Percentiles rank a stretch among this genome's conserved stretches.
phyloP scores from a whole-genome alignment of 805 yeast genomes.

The Kluyveromyces dobzhanskii region DNA sequence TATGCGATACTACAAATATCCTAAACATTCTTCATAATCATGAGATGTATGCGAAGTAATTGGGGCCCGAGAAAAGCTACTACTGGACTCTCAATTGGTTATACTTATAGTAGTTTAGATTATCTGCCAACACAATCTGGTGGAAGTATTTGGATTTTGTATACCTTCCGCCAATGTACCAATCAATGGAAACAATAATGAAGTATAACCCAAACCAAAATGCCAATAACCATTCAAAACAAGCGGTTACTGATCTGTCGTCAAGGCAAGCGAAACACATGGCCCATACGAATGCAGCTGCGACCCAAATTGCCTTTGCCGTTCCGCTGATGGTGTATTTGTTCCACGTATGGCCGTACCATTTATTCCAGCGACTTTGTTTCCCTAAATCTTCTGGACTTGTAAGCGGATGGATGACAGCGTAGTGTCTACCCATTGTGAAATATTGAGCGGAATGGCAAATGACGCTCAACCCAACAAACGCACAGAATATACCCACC shows the following conservation, averaged over 20 bases:
- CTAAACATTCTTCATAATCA: no score
- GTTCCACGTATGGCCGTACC: constrained; percentile 32
- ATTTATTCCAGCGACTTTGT: constrained; percentile 23
- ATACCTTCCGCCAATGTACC: constrained; percentile 50
- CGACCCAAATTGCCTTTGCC: constrained; percentile 57
- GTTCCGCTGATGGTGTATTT: constrained; percentile 41
- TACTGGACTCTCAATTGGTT: not conserved
- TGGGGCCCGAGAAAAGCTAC: no score
- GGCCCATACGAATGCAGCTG: constrained; percentile 59
- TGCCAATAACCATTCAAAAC: constrained; percentile 81
- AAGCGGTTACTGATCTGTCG: constrained; percentile 45
- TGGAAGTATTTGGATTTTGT: constrained; percentile 23
- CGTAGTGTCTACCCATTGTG: constrained; percentile 39
- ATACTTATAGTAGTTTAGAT: constrained; percentile 24
- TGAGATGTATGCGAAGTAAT: no score
- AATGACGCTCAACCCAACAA: constrained; percentile 46
- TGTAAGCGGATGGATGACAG: constrained; percentile 30
- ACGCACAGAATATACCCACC: constrained; percentile 66
- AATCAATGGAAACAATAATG: constrained; percentile 57
- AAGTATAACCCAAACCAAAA: constrained; percentile 73
- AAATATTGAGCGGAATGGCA: constrained; percentile 39
- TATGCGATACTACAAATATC: no score
- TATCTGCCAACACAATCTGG: constrained; percentile 16
- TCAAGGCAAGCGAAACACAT: constrained; percentile 50
- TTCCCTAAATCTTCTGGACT: constrained; percentile 7